These are phyloP conservation scores for Colletotrichum camelliae DNA, from an alignment of 2,329 filamentous ascomycete genomes.

Conservation along the genomic window DNA sequence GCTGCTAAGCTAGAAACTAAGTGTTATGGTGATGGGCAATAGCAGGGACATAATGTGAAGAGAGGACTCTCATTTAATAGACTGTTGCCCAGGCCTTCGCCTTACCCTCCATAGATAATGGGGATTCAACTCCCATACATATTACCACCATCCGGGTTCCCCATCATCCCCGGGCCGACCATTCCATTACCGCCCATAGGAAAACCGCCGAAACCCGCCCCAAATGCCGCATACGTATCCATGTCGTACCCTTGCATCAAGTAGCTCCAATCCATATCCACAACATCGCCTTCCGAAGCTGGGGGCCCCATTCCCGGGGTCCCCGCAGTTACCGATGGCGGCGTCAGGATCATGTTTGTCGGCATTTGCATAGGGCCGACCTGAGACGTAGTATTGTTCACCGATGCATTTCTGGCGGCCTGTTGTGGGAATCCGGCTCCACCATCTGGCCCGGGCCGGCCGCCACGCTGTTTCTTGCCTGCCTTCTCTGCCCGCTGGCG, in stretches of 20 bases:
- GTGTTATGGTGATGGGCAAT: not conserved
- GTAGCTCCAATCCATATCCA: conserved; percentile 55
- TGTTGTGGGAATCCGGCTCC: not conserved
- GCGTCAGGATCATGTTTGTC: conserved; percentile 36
- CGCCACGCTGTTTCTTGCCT: conserved; percentile 27
- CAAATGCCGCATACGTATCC: conserved; percentile 34
- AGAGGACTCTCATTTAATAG: not conserved
- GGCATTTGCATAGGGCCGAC: conserved; percentile 24
- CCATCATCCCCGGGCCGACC: conserved; percentile 26
- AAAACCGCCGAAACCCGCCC: conserved; percentile 24
- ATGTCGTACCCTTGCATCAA: conserved; percentile 48
- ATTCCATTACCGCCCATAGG: conserved; percentile 19
- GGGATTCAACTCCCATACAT: conserved; percentile 15
- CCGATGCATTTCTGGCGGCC: conserved; percentile 32
- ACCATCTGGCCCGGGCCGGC: not conserved
- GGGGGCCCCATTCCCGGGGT: conserved; percentile 20
- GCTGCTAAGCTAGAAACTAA: not conserved
- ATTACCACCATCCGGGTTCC: conserved; percentile 19
- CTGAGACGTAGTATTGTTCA: conserved; percentile 24
- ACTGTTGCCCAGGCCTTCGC: not conserved
- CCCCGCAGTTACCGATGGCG: conserved; percentile 28
- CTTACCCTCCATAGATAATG: not conserved
- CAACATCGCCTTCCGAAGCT: conserved; percentile 34
- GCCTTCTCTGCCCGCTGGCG: conserved; percentile 46
- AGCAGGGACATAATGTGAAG: too few relatives aligned